Evolutionary conservation across 2,329 filamentous ascomycete species (phyloP).

Genomic region (Beauveria australis): DNA sequence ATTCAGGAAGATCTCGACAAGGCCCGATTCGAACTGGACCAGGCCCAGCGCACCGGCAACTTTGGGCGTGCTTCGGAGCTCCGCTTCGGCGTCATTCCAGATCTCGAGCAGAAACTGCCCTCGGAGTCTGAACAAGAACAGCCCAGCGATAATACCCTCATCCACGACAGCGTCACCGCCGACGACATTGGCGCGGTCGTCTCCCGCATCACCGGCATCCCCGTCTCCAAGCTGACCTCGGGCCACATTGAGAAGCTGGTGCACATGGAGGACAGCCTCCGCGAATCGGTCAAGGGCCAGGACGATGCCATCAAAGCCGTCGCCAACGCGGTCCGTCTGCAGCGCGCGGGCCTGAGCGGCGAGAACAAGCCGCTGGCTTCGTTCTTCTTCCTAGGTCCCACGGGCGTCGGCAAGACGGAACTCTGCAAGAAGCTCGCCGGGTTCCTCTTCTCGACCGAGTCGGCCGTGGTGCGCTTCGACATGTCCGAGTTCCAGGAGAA

Average conservation of each 20-base stretch:
- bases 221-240: conserved; percentile 82
- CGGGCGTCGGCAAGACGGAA: conserved; percentile 94
- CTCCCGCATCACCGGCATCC: conserved; percentile 84
- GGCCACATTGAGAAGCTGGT: conserved; percentile 93
- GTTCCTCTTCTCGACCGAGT: conserved; percentile 88
- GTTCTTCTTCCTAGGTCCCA: conserved; percentile 97
- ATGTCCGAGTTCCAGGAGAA: conserved; percentile 99
- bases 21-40: conserved; percentile 76
- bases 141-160: conserved; percentile 46
- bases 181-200: conserved; percentile 94
- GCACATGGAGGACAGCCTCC: conserved; percentile 86
- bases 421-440: conserved; percentile 91
- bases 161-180: conserved; percentile 90
- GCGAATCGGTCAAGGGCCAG: conserved; percentile 79
- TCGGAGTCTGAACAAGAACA: conserved; percentile 52
- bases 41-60: conserved; percentile 78
- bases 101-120: conserved; percentile 69
- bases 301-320: conserved; percentile 89
- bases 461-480: conserved; percentile 87
- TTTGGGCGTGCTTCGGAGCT: conserved; percentile 88
- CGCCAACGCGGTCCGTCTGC: conserved; percentile 86
- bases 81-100: conserved; percentile 78
- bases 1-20: conserved; percentile 83
- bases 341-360: conserved; percentile 82
- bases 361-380: conserved; percentile 87